Conservation (phyloP, 2,329 filamentous ascomycete species). For the Gremmenia infestans region DNA sequence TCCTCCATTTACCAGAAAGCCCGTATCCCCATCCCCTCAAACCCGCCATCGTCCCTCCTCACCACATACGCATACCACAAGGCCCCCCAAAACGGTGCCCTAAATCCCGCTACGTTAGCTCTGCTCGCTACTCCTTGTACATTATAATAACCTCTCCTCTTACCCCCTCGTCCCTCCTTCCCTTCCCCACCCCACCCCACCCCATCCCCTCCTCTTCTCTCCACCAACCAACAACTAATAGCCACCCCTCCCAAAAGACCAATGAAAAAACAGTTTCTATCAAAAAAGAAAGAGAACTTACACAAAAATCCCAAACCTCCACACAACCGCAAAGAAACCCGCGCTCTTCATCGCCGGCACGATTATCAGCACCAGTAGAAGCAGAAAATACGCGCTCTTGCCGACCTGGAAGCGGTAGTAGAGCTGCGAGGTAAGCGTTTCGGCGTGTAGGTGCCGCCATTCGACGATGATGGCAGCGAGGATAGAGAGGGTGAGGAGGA, state of each 20-base stretch:
- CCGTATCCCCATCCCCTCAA: neutral
- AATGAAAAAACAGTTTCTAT: neutral
- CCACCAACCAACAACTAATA: too few relatives aligned
- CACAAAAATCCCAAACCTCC: neutral
- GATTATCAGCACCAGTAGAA: neutral
- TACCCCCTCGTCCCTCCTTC: too few relatives aligned
- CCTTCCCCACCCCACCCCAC: neutral
- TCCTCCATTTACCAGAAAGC: neutral
- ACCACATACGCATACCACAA: slow-evolving; percentile 1
- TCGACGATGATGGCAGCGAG: neutral
- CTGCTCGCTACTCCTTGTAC: neutral
- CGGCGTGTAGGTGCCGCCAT: neutral
- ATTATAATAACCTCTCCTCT: too few relatives aligned
- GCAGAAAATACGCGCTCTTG: neutral
- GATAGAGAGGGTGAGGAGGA: neutral
- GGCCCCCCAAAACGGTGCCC: slow-evolving; percentile 1
- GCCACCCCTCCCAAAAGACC: too few relatives aligned
- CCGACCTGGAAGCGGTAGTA: neutral
- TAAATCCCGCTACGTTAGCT: neutral
- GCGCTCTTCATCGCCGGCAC: neutral
- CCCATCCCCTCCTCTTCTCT: too few relatives aligned
- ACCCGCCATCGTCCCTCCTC: neutral
- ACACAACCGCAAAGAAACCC: neutral
- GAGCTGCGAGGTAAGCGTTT: neutral
- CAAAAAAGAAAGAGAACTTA: neutral